Base-by-base conservation (phyloP, 2,329 filamentous ascomycete species). In the Xylaria hypoxylon region DNA sequence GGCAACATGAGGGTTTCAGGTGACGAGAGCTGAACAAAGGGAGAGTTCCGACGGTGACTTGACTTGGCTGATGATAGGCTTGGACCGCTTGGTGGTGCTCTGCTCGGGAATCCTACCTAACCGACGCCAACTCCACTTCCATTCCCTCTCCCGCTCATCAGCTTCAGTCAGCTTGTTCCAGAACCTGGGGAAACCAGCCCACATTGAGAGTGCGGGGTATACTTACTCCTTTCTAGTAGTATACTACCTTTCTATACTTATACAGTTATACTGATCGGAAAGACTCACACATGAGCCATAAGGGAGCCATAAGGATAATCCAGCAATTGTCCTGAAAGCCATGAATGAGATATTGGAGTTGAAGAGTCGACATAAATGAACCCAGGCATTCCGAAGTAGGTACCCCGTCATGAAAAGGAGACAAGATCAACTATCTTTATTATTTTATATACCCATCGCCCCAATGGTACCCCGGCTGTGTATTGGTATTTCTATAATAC, bases 121-220 rank as follows among this genome's bases (percentile, higher is more conserved):
- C 47, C 65, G 58, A 62, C 68, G 59, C 65, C 68, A 62, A 68
- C 64, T 68, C 68, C 68, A 69, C 68, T 69, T 58, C 62, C 59
- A 45, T 28, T 59, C 56, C 62, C 52, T 62, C 59, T 68, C 62
- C 62, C 62, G 62, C 65, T 62, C 59, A 35, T 65, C 63, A 60
- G 55, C 58, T 65, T 62, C 66, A 65, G 62, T 64, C 63, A 68
- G 67, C 65, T 68, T 67, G 65, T 45, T 62, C 65, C 53, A 68
- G 62, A 68, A 68, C 62, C 68, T 68, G 68, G 65, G 64, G 65
- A 67, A 67, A 24, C 62, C 63, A 45, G 55, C 58, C 64, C 64
- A 62, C 55, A 64, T 68, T 45, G 51, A 42, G 40, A 55, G 53
- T 67, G 67, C 64, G 67, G 64, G 64, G 64, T 67, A 69, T 63